Conservation (phyloP, 2,329 filamentous ascomycete species). For the Botrytis squamosa region DNA sequence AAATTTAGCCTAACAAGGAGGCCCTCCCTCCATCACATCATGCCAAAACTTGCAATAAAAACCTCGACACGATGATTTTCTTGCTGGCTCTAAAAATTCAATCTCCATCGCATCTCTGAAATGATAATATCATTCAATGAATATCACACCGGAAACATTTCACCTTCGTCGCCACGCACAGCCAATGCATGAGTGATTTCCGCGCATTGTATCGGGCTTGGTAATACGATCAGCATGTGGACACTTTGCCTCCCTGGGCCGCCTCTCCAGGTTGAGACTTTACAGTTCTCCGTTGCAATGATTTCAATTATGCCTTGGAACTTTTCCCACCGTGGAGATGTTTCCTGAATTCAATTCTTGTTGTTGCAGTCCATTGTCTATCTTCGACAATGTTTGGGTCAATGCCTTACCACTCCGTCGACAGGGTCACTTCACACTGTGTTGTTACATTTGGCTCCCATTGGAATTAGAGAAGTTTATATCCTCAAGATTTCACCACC, state of each 20-base stretch:
- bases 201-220: neutral
- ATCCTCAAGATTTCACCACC: conserved; percentile 49
- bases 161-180: no score
- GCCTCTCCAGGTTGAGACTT: neutral
- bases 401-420: neutral
- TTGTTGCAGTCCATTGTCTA: neutral
- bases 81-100: no score
- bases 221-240: neutral
- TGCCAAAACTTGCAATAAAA: no score
- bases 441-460: neutral
- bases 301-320: neutral
- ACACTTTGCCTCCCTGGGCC: neutral
- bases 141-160: no score
- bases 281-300: neutral
- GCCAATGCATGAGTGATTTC: neutral
- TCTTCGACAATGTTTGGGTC: neutral
- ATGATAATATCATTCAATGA: no score
- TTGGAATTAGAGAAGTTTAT: conserved; percentile 16
- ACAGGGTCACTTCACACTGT: neutral
- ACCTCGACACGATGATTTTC: no score
- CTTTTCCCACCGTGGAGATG: neutral
- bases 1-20: no score
- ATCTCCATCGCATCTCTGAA: no score
- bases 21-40: no score
- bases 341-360: neutral